Evolutionary conservation across 1,284 basidiomycete species (phyloP).

Genomic region (Kwoniella shivajii): DNA sequence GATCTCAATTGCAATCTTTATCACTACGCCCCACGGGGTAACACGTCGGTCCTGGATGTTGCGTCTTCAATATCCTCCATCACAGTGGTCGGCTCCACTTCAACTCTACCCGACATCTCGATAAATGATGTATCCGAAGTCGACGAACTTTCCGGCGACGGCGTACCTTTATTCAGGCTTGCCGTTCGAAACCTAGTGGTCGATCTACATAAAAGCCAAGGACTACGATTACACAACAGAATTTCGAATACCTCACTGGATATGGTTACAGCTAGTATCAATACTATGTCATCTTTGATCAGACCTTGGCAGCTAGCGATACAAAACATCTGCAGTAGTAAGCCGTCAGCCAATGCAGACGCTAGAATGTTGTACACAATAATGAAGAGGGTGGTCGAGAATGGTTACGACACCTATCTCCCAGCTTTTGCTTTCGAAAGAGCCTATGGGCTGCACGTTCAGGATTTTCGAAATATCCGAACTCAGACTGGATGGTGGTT

Average conservation of each 20-base stretch:
- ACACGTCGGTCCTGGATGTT: constrained; percentile 5
- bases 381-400: constrained; percentile 16
- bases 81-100: not conserved
- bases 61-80: not conserved
- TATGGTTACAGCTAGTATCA: constrained; percentile 22
- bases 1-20: constrained; percentile 5
- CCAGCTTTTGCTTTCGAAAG: constrained; percentile 40
- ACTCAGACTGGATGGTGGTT: constrained; percentile 45
- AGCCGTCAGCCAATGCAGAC: not conserved
- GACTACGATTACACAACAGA: constrained; percentile 9
- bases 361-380: constrained; percentile 28
- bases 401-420: constrained; percentile 14
- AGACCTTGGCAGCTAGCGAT: constrained; percentile 22
- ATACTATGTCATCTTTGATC: constrained; percentile 15
- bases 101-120: not conserved
- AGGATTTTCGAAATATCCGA: constrained; percentile 42
- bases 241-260: constrained; percentile 6
- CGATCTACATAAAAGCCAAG: constrained; percentile 3
- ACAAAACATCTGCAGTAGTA: not conserved
- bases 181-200: constrained; percentile 1
- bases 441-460: constrained; percentile 45
- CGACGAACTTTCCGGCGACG: not conserved
- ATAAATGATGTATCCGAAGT: constrained; percentile 6
- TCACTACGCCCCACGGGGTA: constrained; percentile 1
- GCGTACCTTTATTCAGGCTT: not conserved